Evolutionary conservation across 768 basidiomycete genomes (phyloP), one percentile per base, ranked within the genome.

Genomic region (Brasilioporus rufonigricans): DNA sequence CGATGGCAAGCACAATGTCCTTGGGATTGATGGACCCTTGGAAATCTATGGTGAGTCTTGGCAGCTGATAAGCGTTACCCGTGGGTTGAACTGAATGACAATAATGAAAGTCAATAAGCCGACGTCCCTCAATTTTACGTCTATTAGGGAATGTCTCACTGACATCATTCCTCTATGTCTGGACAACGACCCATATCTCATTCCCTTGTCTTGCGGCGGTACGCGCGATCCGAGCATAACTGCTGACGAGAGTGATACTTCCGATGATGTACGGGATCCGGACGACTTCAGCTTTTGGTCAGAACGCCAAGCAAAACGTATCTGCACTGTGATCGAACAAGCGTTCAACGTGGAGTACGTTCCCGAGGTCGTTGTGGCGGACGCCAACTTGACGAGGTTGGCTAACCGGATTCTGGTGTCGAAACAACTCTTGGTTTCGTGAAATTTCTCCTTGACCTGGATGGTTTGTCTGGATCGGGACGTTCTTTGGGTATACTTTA

Each of bases 261-360:
- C 50, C 24, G 67, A 71, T 16, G 77, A 80, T 39, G 71, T 73
- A 33, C 83, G 78, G 43, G 91, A 95, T 64, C 84, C 86, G 1
- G 95, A 98, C 65, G 95, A 98, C 73, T 98, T 99, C 71, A 81
- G 83, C 44, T 93, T 99, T 74, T 96, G 94, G 92, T 87, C 87
- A 2, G 87, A 89, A 62, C 76, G 77, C 40, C 96, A 99, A 70
- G 97, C 96, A 52, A 88, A 86, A 72, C 83, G 92, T 50, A 98
- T 99, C 61, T 88, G 87, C 48, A 73, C 76, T 19, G 86, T 84
- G 26, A 84, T 96, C 54, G 76, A 89, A 61, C 83, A 91, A 68
- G 82, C 87, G 29, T 98, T 97, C 71, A 84, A 80, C 24, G 88
- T 98, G 38, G 95, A 98, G 65, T 87, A 93, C 67, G 87, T 86